Evolutionary conservation across 2,329 filamentous ascomycete species (phyloP).

Genomic region (Diaporthe citrichinensis): DNA sequence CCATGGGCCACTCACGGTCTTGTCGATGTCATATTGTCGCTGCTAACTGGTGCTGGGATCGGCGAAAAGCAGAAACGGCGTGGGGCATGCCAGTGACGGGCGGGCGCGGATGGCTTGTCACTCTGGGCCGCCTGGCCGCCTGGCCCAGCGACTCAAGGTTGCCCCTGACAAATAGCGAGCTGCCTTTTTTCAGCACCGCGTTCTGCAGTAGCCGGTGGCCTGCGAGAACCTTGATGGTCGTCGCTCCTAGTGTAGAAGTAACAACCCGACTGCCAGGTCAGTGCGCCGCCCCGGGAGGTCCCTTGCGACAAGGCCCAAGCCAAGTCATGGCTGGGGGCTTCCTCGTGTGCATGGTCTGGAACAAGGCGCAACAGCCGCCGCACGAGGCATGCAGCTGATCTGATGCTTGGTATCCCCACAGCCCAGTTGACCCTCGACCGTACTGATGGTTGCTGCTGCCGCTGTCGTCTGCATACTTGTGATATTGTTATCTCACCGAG

Average conservation of each 20-base stretch:
- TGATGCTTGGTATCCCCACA: background rate
- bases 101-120: conserved; percentile 19
- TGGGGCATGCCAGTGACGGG: conserved; percentile 12
- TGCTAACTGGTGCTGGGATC: background rate
- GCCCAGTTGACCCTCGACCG: background rate
- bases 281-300: conserved; percentile 9
- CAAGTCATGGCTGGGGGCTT: background rate
- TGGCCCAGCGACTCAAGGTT: conserved; percentile 11
- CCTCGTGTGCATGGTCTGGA: background rate
- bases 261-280: conserved; percentile 16
- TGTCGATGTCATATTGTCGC: conserved; percentile 35
- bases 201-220: background rate
- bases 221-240: conserved; percentile 15
- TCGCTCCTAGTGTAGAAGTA: background rate
- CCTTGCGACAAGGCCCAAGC: conserved; percentile 10
- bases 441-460: background rate
- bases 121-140: conserved; percentile 12
- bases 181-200: conserved; percentile 1
- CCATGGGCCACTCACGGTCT: conserved; percentile 17
- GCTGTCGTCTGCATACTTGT: background rate
- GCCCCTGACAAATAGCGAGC: conserved; percentile 37
- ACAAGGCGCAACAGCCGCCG: conserved; percentile 21
- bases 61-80: conserved; percentile 16
- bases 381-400: conserved; percentile 16
- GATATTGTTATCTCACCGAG: background rate